Base-by-base conservation (phyloP, 192 early-diverging fungal species). In the Phycomyces nitens region DNA sequence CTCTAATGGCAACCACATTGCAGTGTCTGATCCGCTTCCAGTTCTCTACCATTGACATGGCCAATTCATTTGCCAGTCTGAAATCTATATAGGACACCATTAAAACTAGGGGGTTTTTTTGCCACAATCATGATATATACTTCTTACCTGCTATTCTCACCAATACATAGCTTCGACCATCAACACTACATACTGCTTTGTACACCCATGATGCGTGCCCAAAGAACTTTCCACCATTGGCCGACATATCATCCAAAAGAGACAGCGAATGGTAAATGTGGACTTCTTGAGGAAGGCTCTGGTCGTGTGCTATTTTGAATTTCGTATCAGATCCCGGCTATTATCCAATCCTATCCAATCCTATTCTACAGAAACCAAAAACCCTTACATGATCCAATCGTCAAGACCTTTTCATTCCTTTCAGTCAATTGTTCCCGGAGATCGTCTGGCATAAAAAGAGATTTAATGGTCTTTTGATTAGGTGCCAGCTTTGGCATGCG, bases 181-280 rank as follows among this genome's bases (percentile, higher is more conserved):
- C 95, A 0, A 86, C 71, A 43, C 84, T 86, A 50, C 88, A 89
- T 59, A 90, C 86, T 3, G 88, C 91, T 62, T 95, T 95, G 76
- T 96, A 95, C n/a, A 88, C 80, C 20, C 80, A 87, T 23, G 89
- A 84, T 15, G 82, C 83, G 64, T 86, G 82, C 0, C 89, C 89
- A 78, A 87, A 84, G 1, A 86, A 81, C 24, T 86, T 78, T 9
- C 77, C 69, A 22, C 78, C 77, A 51, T 79, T 81, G 21, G 87
- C 79, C 7, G 86, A 73, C 1, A 73, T 59, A 0, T 62, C 65
- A 68, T 90, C 88, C 23, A 88, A 75, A 21, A 88, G 87, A 47
- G 77, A 87, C 4, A 94, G 72, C 21, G 91, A 88, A 72, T 97
- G 91, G 76, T 99, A 99, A 53, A 86, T 86, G 80, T 97, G 90